Conservation (phyloP, 768 basidiomycete species). For the Guyanaporus albipodus region DNA sequence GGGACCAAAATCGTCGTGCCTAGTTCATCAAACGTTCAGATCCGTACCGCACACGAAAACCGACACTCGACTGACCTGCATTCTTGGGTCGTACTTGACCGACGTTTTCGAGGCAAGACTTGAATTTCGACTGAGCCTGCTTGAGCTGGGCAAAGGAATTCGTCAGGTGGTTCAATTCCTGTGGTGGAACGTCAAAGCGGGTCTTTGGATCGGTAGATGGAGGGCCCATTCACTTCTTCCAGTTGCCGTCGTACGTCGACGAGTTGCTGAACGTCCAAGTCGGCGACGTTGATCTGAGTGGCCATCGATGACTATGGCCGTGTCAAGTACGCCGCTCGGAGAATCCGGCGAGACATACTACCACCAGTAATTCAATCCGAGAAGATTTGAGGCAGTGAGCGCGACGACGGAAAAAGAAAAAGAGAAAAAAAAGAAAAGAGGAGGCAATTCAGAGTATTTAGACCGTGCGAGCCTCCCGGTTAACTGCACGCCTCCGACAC, state of each 20-base stretch:
- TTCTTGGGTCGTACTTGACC: conserved; percentile 70
- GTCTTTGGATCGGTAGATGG: background rate
- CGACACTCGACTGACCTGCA: conserved; percentile 39
- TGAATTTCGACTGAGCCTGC: conserved; percentile 91
- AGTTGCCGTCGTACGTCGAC: conserved; percentile 87
- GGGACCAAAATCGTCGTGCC: conserved; percentile 90
- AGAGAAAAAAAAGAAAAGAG: no score
- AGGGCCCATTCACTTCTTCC: conserved; percentile 62
- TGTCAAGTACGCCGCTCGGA: conserved; percentile 5
- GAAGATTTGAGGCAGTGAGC: no score
- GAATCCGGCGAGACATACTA: no score
- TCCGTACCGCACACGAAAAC: background rate
- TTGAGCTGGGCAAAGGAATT: conserved; percentile 91
- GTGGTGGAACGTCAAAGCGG: conserved; percentile 6
- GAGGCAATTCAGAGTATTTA: conserved; percentile 20
- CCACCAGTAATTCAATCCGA: background rate
- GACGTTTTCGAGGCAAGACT: conserved; percentile 78
- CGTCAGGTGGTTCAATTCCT: conserved; percentile 93
- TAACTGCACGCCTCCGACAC: conserved; percentile 10
- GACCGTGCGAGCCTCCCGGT: conserved; percentile 28
- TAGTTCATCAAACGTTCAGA: conserved; percentile 28
- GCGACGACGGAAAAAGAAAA: no score
- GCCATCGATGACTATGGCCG: conserved; percentile 3
- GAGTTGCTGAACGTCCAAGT: conserved; percentile 84
- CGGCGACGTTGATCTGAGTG: conserved; percentile 75